Evolutionary conservation across 2,329 filamentous ascomycete species (phyloP).

Genomic region (Beauveria bassiana): DNA sequence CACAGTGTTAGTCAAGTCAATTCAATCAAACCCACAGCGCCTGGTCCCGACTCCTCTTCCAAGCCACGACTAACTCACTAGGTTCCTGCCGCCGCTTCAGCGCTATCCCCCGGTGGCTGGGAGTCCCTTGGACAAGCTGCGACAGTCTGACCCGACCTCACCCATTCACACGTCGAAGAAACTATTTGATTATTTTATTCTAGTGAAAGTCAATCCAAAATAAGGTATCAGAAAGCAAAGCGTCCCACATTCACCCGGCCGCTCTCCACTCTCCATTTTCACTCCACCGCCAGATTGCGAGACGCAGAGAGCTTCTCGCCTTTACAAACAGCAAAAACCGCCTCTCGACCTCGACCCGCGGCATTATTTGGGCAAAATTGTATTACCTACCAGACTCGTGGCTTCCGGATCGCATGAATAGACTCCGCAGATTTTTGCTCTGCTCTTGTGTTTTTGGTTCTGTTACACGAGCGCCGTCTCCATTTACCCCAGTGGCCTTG

Average conservation of each 20-base stretch:
- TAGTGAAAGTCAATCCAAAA: not conserved
- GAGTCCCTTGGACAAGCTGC: slow-evolving; percentile 1
- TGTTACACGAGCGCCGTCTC: slow-evolving; percentile 1
- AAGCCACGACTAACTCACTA: slow-evolving; percentile 5
- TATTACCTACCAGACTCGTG: not conserved
- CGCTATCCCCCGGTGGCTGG: slow-evolving; percentile 4
- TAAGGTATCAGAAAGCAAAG: not conserved
- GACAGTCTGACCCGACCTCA: not conserved
- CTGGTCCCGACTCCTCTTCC: slow-evolving; percentile 2
- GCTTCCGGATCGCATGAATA: not conserved
- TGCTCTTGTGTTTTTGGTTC: not conserved
- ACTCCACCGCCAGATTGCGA: slow-evolving; percentile 10
- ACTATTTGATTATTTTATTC: slow-evolving; percentile 1
- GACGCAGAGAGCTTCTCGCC: not conserved
- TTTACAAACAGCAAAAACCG: slow-evolving; percentile 2
- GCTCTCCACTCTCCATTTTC: slow-evolving; percentile 4
- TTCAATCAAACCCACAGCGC: slow-evolving; percentile 4
- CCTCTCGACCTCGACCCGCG: not conserved
- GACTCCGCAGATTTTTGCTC: not conserved
- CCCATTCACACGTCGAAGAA: not conserved
- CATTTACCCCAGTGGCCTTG: not conserved
- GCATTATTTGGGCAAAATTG: not conserved
- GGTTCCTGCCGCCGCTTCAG: slow-evolving; percentile 5
- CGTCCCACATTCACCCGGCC: slow-evolving; percentile 11
- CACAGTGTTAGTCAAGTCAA: not conserved